Percentiles rank a stretch among this genome's conserved stretches.
Conservation (phyloP, 495 filamentous ascomycete genomes). For the Eremomyces bilateralis region DNA sequence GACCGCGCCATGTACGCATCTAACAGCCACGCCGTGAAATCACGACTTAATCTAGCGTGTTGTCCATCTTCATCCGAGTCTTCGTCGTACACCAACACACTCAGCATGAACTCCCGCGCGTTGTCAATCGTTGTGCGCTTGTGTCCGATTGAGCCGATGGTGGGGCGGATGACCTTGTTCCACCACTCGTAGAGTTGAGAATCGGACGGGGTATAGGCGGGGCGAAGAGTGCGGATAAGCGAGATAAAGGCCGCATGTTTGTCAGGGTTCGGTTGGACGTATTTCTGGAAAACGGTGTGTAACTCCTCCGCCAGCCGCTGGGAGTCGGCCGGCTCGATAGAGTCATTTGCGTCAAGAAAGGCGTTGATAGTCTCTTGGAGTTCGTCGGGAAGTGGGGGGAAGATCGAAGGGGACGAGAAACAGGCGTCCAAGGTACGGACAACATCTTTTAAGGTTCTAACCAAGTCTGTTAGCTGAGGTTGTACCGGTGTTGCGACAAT, state of each 20-base stretch:
- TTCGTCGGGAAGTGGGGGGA: conserved; percentile 39
- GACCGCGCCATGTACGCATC: conserved; percentile 35
- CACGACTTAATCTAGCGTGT: conserved; percentile 20
- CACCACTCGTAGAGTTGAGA: conserved; percentile 41
- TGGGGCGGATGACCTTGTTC: conserved; percentile 35
- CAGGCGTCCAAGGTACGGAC: conserved; percentile 32
- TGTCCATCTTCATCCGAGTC: conserved; percentile 26
- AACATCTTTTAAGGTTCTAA: conserved; percentile 37
- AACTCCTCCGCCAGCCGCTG: conserved; percentile 47
- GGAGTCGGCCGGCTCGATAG: conserved; percentile 33
- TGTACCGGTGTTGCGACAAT: neutral
- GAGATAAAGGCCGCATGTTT: conserved; percentile 38
- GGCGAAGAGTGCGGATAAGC: conserved; percentile 34
- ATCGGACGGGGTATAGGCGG: conserved; percentile 30
- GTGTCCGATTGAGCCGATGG: conserved; percentile 31
- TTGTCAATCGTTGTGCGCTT: conserved; percentile 37
- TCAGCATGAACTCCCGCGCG: conserved; percentile 31
- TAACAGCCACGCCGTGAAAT: conserved; percentile 31
- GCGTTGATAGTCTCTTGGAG: conserved; percentile 31
- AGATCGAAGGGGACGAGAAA: conserved; percentile 23
- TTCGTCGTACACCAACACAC: conserved; percentile 33
- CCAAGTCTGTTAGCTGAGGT: neutral
- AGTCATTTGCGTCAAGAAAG: conserved; percentile 37
- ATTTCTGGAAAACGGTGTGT: conserved; percentile 32
- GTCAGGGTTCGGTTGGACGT: conserved; percentile 27